A percentile compares a stretch with the other conserved stretches of the same genome.
phyloP scores from a whole-genome alignment of 129 eudicot genomes.

The Saposhnikovia divaricata region DNA sequence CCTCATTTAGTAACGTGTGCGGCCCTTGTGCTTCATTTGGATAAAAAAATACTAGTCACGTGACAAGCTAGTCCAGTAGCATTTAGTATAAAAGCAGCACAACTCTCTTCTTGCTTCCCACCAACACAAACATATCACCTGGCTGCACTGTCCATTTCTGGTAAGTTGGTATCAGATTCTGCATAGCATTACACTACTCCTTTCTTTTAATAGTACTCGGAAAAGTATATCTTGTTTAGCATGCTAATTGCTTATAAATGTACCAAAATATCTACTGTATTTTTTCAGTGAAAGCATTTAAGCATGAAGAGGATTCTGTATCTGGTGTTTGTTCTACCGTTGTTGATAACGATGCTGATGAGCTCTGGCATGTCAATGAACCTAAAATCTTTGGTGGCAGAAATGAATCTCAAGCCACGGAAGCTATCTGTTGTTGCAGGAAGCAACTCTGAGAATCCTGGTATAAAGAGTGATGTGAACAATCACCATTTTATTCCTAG shows the following conservation, averaged over 20 bases:
- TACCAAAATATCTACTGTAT: neutral
- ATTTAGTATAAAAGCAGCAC: slow-evolving; percentile 16
- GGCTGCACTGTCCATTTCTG: slow-evolving; percentile 6
- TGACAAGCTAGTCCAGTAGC: no score
- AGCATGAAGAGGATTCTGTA: slow-evolving; percentile 8
- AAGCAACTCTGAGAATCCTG: neutral
- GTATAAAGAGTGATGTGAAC: slow-evolving; percentile 3
- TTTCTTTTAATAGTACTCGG: neutral
- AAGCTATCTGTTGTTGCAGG: neutral
- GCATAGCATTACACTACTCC: neutral
- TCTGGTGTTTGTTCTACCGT: slow-evolving; percentile 11
- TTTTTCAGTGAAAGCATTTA: neutral
- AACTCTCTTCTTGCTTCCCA: slow-evolving; percentile 4
- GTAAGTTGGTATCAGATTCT: slow-evolving; percentile 12
- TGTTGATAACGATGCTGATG: slow-evolving; percentile 13
- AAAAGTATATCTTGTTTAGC: neutral
- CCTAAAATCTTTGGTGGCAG: slow-evolving; percentile 11
- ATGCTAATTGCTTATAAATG: no score
- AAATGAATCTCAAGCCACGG: neutral
- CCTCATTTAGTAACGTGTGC: no score
- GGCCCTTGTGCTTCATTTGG: no score
- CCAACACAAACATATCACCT: neutral
- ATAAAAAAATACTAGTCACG: neutral
- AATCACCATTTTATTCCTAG: slow-evolving; percentile 33
- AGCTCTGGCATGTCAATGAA: slow-evolving; percentile 16